A percentile compares a stretch with the other conserved stretches of the same genome.
phyloP scores from a whole-genome alignment of 192 early-diverging fungal species.

The Linnemannia elongata region DNA sequence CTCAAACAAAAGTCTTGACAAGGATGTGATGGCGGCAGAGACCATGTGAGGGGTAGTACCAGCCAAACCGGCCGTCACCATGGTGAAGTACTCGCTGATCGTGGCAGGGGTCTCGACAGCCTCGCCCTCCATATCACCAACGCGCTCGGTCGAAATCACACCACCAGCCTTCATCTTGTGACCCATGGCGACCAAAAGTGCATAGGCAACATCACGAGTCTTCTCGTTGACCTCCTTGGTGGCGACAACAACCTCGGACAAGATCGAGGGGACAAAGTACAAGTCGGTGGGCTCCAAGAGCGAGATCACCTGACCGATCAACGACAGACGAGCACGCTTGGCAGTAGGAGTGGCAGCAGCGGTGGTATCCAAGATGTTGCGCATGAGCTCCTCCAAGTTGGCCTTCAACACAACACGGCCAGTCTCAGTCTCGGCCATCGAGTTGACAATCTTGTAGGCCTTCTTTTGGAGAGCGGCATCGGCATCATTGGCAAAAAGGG shows the following conservation, averaged over 20 bases:
- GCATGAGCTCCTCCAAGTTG: slow-evolving; percentile 72
- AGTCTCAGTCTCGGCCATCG: slow-evolving; percentile 63
- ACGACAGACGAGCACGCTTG: slow-evolving; percentile 84
- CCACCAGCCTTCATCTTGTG: slow-evolving; percentile 88
- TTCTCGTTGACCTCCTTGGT: slow-evolving; percentile 97
- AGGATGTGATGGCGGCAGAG: slow-evolving; percentile 86
- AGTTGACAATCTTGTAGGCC: slow-evolving; percentile 90
- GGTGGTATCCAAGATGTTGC: slow-evolving; percentile 79
- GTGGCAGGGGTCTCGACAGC: slow-evolving; percentile 58
- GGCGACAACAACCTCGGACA: slow-evolving; percentile 92
- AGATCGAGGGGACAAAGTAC: slow-evolving; percentile 86
- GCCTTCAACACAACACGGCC: slow-evolving; percentile 60
- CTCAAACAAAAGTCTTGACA: slow-evolving; percentile 93
- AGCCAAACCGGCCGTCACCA: slow-evolving; percentile 95
- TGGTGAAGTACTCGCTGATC: slow-evolving; percentile 89
- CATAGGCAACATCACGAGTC: slow-evolving; percentile 84
- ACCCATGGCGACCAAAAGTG: slow-evolving; percentile 90
- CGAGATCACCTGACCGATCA: slow-evolving; percentile 75
- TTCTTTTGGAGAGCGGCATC: slow-evolving; percentile 93
- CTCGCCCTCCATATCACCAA: slow-evolving; percentile 54
- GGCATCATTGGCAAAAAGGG: slow-evolving; percentile 69
- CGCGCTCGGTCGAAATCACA: slow-evolving; percentile 56
- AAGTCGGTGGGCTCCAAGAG: slow-evolving; percentile 75
- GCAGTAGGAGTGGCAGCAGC: slow-evolving; percentile 75
- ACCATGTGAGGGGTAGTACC: slow-evolving; percentile 94